phyloP scores from a whole-genome alignment of 1,284 basidiomycete species.

The Irpex sp. region DNA sequence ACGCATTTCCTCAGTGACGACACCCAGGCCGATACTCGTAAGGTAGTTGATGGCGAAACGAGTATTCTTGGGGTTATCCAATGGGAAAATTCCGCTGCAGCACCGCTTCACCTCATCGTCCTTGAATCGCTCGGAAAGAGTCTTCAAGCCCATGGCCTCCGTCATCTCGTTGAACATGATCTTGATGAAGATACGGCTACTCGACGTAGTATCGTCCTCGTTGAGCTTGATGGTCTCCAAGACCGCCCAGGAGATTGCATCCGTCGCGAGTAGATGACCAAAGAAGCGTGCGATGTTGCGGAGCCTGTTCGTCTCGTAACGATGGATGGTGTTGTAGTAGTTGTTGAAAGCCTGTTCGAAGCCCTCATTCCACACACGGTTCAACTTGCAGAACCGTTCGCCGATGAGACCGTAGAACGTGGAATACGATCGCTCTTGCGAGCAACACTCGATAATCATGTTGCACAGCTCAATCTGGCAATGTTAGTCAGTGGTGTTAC shows the following conservation, averaged over 20 bases:
- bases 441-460: conserved; percentile 99
- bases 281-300: conserved; percentile 98
- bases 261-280: conserved; percentile 83
- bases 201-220: conserved; percentile 96
- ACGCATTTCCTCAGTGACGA: conserved; percentile 93
- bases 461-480: conserved; percentile 89
- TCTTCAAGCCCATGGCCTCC: conserved; percentile 89
- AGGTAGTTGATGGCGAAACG: conserved; percentile 98
- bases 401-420: conserved; percentile 96
- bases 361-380: conserved; percentile 88
- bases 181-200: conserved; percentile 96
- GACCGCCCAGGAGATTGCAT: conserved; percentile 88
- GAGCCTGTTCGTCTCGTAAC: conserved; percentile 97
- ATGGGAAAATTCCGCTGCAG: conserved; percentile 89
- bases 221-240: conserved; percentile 89
- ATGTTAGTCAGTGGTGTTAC: neutral
- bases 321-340: conserved; percentile 96
- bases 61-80: conserved; percentile 95
- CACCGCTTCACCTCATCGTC: conserved; percentile 78
- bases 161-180: conserved; percentile 94
- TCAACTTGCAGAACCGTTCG: conserved; percentile 95
- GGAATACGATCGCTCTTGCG: conserved; percentile 96
- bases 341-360: conserved; percentile 87
- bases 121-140: conserved; percentile 81
- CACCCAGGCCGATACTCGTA: conserved; percentile 90